phyloP scores from a whole-genome alignment of 192 early-diverging fungal species.

The Dispira parvispora region DNA sequence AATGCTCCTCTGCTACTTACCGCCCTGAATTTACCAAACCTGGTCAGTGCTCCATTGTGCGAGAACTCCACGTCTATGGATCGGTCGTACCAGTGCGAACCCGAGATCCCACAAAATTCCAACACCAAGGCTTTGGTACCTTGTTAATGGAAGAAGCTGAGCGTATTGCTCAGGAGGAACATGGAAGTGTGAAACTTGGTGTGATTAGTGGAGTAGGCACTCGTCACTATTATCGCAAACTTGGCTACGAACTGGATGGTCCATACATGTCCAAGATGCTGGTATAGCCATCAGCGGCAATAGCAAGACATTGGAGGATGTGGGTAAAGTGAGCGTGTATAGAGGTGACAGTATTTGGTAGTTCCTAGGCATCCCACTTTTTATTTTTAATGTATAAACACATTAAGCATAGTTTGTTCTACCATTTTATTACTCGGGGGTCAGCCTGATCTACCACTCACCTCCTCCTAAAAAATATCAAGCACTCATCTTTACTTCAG shows the following conservation, averaged over 20 bases:
- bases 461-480: too few relatives aligned
- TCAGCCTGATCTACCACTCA: too few relatives aligned
- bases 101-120: slow-evolving; percentile 95
- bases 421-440: too few relatives aligned
- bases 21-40: slow-evolving; percentile 70
- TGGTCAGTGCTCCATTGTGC: slow-evolving; percentile 78
- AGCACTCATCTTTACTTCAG: too few relatives aligned
- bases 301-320: too few relatives aligned
- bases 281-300: too few relatives aligned
- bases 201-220: slow-evolving; percentile 98
- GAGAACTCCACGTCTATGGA: slow-evolving; percentile 98
- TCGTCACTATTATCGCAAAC: slow-evolving; percentile 91
- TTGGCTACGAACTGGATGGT: slow-evolving; percentile 89
- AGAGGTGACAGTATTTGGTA: too few relatives aligned
- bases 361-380: too few relatives aligned
- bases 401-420: too few relatives aligned
- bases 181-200: slow-evolving; percentile 81
- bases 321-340: too few relatives aligned
- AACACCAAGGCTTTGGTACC: slow-evolving; percentile 98
- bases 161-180: slow-evolving; percentile 93
- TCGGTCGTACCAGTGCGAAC: slow-evolving; percentile 90
- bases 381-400: too few relatives aligned
- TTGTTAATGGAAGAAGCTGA: slow-evolving; percentile 99
- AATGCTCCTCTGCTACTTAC: slow-evolving; percentile 78
- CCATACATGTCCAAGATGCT: slow-evolving; percentile 95